Evolutionary conservation across 1,284 basidiomycete species (phyloP).

Genomic region (Boletellus deceptivus): DNA sequence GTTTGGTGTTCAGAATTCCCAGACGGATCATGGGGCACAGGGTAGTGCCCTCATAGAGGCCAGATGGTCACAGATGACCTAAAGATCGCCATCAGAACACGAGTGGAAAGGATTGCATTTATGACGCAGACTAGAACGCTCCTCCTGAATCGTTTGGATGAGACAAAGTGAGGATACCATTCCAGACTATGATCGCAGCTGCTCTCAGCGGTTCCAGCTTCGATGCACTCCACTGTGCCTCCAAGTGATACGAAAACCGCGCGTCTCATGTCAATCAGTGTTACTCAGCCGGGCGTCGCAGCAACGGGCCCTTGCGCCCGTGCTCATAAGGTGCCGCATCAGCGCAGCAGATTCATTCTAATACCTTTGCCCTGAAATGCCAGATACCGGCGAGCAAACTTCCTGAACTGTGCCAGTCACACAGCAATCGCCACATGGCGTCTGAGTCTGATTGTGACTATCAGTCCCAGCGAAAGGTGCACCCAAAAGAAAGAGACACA

Average conservation of each 20-base stretch:
- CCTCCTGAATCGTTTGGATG: background rate
- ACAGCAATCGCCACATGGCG: background rate
- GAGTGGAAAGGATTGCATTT: background rate
- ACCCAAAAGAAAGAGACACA: background rate
- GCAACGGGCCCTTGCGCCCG: slow-evolving; percentile 46
- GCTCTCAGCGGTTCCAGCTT: slow-evolving; percentile 29
- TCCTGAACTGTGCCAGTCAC: slow-evolving; percentile 50
- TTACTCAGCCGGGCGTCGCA: slow-evolving; percentile 53
- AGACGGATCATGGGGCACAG: slow-evolving; percentile 17
- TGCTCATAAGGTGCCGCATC: slow-evolving; percentile 38
- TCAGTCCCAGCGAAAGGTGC: slow-evolving; percentile 6
- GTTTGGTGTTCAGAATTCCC: slow-evolving; percentile 3
- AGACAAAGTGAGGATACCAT: background rate
- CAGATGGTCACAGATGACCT: slow-evolving; percentile 4
- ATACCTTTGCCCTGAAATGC: slow-evolving; percentile 42
- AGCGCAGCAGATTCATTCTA: slow-evolving; percentile 48
- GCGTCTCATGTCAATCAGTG: slow-evolving; percentile 50
- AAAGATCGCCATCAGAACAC: slow-evolving; percentile 10
- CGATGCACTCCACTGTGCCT: slow-evolving; percentile 53
- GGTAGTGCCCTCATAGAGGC: slow-evolving; percentile 7
- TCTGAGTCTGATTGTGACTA: background rate
- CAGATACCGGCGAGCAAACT: slow-evolving; percentile 54
- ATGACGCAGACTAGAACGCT: background rate
- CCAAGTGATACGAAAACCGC: slow-evolving; percentile 50
- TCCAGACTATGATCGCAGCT: slow-evolving; percentile 2